Conservation (phyloP, 2,329 filamentous ascomycete genomes). For the Huntiella savannae region DNA sequence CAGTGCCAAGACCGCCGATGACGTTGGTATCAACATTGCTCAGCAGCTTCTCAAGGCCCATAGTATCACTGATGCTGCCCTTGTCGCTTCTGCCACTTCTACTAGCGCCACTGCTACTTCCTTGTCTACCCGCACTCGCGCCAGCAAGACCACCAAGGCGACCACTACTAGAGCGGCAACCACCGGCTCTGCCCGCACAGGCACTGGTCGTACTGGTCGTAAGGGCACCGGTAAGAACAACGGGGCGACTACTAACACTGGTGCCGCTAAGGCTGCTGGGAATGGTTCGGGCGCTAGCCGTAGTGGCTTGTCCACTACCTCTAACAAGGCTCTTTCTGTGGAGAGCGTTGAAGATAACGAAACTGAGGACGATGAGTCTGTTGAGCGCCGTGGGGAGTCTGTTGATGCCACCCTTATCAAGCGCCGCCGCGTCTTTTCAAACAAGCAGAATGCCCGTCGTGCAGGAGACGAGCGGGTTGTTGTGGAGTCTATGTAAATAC, state of each 20-base stretch:
- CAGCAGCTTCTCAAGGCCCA: constrained; percentile 1
- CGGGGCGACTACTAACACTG: background rate
- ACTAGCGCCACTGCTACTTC: background rate
- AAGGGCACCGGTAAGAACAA: background rate
- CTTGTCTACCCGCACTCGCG: background rate
- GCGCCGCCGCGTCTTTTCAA: constrained; percentile 5
- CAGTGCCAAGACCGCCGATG: background rate
- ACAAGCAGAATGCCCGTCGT: constrained; percentile 4
- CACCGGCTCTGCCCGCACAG: background rate
- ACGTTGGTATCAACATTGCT: constrained; percentile 8
- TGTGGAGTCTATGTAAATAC: too few relatives aligned
- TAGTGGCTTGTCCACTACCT: background rate
- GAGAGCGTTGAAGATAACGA: background rate
- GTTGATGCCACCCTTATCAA: background rate
- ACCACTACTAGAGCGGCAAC: background rate
- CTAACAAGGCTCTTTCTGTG: background rate
- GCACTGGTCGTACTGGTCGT: background rate
- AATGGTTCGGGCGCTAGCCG: background rate
- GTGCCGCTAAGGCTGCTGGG: background rate
- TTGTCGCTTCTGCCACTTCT: background rate
- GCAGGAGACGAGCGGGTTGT: background rate
- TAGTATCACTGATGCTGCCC: constrained; percentile 3
- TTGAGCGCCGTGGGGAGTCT: background rate
- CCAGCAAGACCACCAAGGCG: background rate
- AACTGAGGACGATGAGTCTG: background rate